Percentiles rank a stretch among this genome's conserved stretches.
Conservation (phyloP, 768 basidiomycete species). For the Chlorophyllum brunneum region DNA sequence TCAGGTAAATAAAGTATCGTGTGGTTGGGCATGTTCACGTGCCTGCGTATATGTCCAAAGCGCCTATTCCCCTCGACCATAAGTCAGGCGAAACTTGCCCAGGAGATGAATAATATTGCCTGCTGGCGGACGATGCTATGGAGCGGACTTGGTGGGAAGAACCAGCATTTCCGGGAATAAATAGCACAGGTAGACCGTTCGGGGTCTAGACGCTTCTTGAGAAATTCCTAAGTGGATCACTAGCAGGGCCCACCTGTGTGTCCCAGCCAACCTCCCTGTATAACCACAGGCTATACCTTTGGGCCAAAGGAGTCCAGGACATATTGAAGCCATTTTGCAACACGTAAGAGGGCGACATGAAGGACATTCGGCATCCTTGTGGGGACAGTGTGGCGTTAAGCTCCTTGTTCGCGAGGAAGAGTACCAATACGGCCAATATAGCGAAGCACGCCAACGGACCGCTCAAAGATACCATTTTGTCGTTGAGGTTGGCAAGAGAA, state of each 20-base stretch:
- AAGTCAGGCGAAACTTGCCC: conserved; percentile 52
- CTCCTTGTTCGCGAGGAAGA: conserved; percentile 41
- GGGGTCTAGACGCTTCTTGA: conserved; percentile 12
- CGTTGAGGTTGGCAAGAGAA: not conserved
- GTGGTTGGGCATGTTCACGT: not conserved
- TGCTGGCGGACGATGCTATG: conserved; percentile 86
- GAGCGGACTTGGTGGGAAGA: conserved; percentile 92
- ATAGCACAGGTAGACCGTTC: conserved; percentile 81
- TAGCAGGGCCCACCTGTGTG: conserved; percentile 40
- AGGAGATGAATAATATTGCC: conserved; percentile 73
- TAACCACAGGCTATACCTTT: conserved; percentile 80
- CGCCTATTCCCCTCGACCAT: conserved; percentile 38
- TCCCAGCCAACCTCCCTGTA: conserved; percentile 93
- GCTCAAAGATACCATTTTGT: conserved; percentile 15
- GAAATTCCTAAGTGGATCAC: not conserved
- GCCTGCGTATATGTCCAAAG: conserved; percentile 89
- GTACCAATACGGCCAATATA: conserved; percentile 29
- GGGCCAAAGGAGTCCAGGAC: conserved; percentile 67
- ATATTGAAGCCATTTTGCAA: conserved; percentile 63
- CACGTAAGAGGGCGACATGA: conserved; percentile 90
- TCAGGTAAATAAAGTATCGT: not conserved
- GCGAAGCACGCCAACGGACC: conserved; percentile 34
- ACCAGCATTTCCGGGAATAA: conserved; percentile 97
- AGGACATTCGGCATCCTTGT: conserved; percentile 95
- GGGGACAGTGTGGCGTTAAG: conserved; percentile 59